Percentiles rank a stretch among this genome's conserved stretches.
Evolutionary conservation across 345 rosid genomes (phyloP).

Genomic region (Populus simonii): DNA sequence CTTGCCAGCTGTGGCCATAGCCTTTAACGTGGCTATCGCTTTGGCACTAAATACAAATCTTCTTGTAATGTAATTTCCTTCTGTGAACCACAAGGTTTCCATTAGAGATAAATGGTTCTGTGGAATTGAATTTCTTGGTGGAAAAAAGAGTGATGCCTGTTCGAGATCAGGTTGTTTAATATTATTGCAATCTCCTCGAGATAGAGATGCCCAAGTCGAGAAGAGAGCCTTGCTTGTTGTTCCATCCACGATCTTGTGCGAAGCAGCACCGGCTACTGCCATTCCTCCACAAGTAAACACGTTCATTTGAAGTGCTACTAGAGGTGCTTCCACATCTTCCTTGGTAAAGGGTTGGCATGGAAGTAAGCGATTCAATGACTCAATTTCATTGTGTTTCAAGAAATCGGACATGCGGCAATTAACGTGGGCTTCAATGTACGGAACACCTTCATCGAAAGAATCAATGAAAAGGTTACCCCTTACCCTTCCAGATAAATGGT

Average conservation of each 20-base stretch:
- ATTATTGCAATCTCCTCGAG: neutral
- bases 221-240: neutral
- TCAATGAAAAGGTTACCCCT: constrained; percentile 11
- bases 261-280: neutral
- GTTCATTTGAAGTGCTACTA: constrained; percentile 1
- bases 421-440: constrained; percentile 9
- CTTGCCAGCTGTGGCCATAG: neutral
- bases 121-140: constrained; percentile 14
- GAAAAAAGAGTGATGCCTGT: constrained; percentile 12
- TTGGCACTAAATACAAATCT: constrained; percentile 21
- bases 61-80: constrained; percentile 6
- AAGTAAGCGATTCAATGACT: constrained; percentile 11
- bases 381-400: constrained; percentile 9
- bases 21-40: constrained; percentile 2
- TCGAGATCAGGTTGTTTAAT: neutral
- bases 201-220: constrained; percentile 14
- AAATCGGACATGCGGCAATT: constrained; percentile 11
- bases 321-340: constrained; percentile 3
- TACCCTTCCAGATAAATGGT: constrained; percentile 21
- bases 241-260: constrained; percentile 24
- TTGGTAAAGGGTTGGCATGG: constrained; percentile 17
- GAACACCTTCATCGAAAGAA: constrained; percentile 22
- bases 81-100: constrained; percentile 23
- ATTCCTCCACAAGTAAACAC: constrained; percentile 22
- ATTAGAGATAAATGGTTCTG: constrained; percentile 8